Evolutionary conservation across 306 rosid species (phyloP), one percentile per base, ranked within the genome.

Genomic region (Cicer judaicum): DNA sequence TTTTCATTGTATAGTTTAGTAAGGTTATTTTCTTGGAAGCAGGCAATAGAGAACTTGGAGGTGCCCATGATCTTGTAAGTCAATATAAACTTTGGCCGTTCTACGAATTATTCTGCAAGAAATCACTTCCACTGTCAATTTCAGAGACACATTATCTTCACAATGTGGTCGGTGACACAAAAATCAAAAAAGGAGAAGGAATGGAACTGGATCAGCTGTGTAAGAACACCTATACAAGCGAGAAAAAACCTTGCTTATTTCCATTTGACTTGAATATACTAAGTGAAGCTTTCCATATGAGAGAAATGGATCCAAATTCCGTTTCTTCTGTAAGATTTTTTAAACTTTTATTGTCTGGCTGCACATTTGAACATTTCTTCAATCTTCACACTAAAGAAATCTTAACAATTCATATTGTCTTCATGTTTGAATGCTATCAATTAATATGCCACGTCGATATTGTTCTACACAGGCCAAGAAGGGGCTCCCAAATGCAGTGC

Each of bases 161-260:
- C 84, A 89, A 88, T 81, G 90, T 91, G 81, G 98, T 89, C 41
- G 98, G 98, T 76, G 96, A 93, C 86, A 88, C 92, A 60, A 92
- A 89, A 82, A 89, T 91, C 70, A 86, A 86, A 81, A 93, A 89
- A 84, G 98, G 98, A 49, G 98, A 91, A 69, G 98, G 98, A 79
- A 91, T 93, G 97, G 95, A 90, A 63, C 88, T 93, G 78, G 89
- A 85, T 89, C 96, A 93, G 82, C 97, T 93, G 70, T 86, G 91
- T 76, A 85, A 77, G 80, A 89, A 83, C 76, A 70, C 84, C 3
- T 63, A 80, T 55, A 15, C 76, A 7, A 88, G 84, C 66, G 93
- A 90, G 62, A 81, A 83, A 52, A 91, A 85, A 68, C 64, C 83
- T 24, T 83, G 84, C 15, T 85, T 91, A 74, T 84, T 70, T 73